Percentiles rank a stretch among this genome's conserved stretches.
Conservation (phyloP, 768 basidiomycete genomes). For the Scleroderma bovista region DNA sequence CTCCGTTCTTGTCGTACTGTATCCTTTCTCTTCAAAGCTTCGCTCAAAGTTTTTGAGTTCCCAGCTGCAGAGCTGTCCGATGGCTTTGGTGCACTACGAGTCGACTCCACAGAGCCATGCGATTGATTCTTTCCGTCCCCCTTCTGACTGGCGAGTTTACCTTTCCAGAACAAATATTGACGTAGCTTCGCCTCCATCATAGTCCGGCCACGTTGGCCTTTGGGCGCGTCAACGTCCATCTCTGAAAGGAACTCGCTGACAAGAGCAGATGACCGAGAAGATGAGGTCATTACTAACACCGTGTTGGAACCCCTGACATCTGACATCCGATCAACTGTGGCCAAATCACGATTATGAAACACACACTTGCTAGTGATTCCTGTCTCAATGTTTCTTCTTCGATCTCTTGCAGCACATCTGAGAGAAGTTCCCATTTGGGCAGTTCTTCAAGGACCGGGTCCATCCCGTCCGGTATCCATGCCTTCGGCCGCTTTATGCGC, state of each 20-base stretch:
- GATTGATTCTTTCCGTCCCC: slow-evolving; percentile 8
- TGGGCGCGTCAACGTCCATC: slow-evolving; percentile 52
- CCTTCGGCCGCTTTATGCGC: slow-evolving; percentile 5
- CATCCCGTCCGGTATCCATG: slow-evolving; percentile 73
- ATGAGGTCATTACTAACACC: slow-evolving; percentile 85
- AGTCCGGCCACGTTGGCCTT: slow-evolving; percentile 56
- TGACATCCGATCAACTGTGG: slow-evolving; percentile 9
- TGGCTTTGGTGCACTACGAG: slow-evolving; percentile 10
- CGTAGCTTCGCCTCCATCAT: slow-evolving; percentile 80
- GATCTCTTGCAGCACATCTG: slow-evolving; percentile 84
- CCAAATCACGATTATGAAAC: neutral
- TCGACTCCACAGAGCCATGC: neutral
- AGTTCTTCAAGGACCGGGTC: slow-evolving; percentile 89
- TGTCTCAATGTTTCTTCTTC: slow-evolving; percentile 77
- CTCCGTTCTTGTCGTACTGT: slow-evolving; percentile 51
- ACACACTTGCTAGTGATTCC: slow-evolving; percentile 34
- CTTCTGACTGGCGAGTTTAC: slow-evolving; percentile 32
- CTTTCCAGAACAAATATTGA: slow-evolving; percentile 80
- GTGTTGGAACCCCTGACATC: slow-evolving; percentile 58
- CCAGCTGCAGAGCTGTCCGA: slow-evolving; percentile 18
- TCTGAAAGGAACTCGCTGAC: slow-evolving; percentile 73
- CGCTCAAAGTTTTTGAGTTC: slow-evolving; percentile 44
- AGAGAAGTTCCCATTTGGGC: slow-evolving; percentile 87
- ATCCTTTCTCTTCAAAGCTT: slow-evolving; percentile 76
- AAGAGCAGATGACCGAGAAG: slow-evolving; percentile 65